phyloP scores from a whole-genome alignment of 345 rosid species.

The Cochlearia excelsa region DNA sequence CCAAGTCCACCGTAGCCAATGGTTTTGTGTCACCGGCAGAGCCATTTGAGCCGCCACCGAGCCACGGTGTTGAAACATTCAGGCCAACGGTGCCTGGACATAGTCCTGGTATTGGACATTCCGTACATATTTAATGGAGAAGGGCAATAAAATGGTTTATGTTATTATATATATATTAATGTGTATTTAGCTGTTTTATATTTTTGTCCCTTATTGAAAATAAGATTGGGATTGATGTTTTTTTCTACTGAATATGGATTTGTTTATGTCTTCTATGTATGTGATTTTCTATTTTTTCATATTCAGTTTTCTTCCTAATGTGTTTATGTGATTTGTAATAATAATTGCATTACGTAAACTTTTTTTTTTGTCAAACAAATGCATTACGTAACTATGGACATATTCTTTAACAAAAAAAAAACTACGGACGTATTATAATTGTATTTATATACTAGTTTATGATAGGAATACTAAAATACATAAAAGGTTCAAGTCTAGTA shows the following conservation, averaged over 20 bases:
- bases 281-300: slow-evolving; percentile 2
- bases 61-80: slow-evolving; percentile 32
- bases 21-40: slow-evolving; percentile 9
- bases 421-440: no score
- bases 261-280: not conserved
- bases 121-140: slow-evolving; percentile 22
- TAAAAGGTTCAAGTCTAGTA: not conserved
- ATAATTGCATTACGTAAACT: not conserved
- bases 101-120: slow-evolving; percentile 62
- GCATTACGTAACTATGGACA: no score
- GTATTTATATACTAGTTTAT: no score
- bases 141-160: not conserved
- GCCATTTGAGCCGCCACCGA: slow-evolving; percentile 15
- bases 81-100: slow-evolving; percentile 52
- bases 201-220: slow-evolving; percentile 5
- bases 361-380: no score
- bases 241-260: slow-evolving; percentile 22
- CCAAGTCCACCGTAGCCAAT: slow-evolving; percentile 15
- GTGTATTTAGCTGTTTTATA: not conserved
- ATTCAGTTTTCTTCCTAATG: slow-evolving; percentile 23
- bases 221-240: slow-evolving; percentile 4
- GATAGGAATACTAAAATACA: not conserved
- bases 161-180: not conserved
- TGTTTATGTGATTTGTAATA: slow-evolving; percentile 8
- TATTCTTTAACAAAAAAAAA: no score